These are phyloP conservation scores for Penicillium antarcticum DNA, from an alignment of 495 filamentous ascomycete species.

Conservation along the genomic window DNA sequence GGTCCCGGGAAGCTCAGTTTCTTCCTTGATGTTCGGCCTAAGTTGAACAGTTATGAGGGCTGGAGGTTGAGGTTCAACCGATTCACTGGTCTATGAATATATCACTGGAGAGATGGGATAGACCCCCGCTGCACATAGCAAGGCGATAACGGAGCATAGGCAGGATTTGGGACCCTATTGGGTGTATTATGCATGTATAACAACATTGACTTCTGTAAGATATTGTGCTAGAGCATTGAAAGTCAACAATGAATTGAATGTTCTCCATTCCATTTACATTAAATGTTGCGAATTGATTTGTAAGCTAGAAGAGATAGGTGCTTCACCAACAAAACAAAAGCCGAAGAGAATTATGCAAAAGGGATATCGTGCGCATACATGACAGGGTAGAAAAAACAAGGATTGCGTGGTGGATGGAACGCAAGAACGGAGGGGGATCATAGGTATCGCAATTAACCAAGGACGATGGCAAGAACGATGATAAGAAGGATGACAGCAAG, in stretches of 20 bases:
- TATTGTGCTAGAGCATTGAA: conserved; percentile 20
- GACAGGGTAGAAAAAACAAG: conserved; percentile 8
- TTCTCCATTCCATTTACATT: conserved; percentile 22
- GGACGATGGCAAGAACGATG: conserved; percentile 76
- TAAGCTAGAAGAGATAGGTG: background rate
- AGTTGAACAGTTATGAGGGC: conserved; percentile 89
- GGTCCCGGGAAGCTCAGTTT: conserved; percentile 73
- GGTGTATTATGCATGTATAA: conserved; percentile 42
- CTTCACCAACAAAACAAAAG: conserved; percentile 16
- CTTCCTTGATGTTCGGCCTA: conserved; percentile 91
- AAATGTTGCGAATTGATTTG: background rate
- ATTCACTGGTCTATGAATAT: conserved; percentile 52
- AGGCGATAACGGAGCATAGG: conserved; percentile 30
- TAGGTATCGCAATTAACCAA: conserved; percentile 46
- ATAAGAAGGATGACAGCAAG: conserved; percentile 84
- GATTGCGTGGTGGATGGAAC: conserved; percentile 1
- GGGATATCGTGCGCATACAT: conserved; percentile 29
- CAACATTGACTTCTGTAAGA: conserved; percentile 35
- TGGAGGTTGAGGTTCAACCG: conserved; percentile 74
- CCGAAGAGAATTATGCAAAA: conserved; percentile 14
- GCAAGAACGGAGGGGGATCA: background rate
- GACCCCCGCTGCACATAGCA: conserved; percentile 18
- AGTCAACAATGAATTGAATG: conserved; percentile 13
- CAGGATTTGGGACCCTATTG: conserved; percentile 18
- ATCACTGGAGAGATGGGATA: background rate